Evolutionary conservation across 1,139 yeast genomes (phyloP).

Genomic region (Scheffersomyces quercinus): DNA sequence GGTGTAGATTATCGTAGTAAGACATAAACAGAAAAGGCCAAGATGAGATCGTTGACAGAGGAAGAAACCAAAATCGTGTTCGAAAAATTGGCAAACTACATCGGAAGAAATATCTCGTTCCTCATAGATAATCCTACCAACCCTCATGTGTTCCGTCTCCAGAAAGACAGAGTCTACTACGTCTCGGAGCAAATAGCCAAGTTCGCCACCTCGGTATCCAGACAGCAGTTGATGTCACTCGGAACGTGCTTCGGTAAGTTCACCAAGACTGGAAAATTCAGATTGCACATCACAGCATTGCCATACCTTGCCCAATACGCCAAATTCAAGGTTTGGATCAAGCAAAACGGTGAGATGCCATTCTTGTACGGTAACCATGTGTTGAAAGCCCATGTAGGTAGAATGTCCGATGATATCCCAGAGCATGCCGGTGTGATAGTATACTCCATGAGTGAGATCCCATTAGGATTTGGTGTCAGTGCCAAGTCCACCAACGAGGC

Average conservation of each 20-base stretch:
- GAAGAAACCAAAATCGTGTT: conserved; percentile 96
- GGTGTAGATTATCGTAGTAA: too few species aligned
- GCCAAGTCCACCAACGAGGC: conserved; percentile 93
- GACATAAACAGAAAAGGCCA: too few species aligned
- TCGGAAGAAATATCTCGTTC: conserved; percentile 89
- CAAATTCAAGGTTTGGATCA: conserved; percentile 93
- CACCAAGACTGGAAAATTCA: conserved; percentile 95
- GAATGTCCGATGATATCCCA: conserved; percentile 96
- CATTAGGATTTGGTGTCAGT: conserved; percentile 94
- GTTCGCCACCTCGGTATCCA: conserved; percentile 85
- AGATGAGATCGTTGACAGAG: conserved; percentile 93
- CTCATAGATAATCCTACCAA: conserved; percentile 85
- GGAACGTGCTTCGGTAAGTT: conserved; percentile 95
- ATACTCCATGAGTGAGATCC: conserved; percentile 87
- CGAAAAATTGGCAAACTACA: conserved; percentile 93
- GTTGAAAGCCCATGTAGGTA: conserved; percentile 93
- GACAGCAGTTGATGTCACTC: conserved; percentile 86
- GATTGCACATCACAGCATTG: conserved; percentile 90
- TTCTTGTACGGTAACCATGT: conserved; percentile 95
- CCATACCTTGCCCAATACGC: conserved; percentile 84
- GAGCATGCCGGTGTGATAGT: conserved; percentile 96
- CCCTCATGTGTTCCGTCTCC: conserved; percentile 93
- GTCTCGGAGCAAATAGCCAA: conserved; percentile 82
- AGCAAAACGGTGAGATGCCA: conserved; percentile 98
- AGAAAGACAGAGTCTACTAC: conserved; percentile 94